Base-by-base conservation (phyloP, 805 yeast genomes). In the Sugiyamaella americana region DNA sequence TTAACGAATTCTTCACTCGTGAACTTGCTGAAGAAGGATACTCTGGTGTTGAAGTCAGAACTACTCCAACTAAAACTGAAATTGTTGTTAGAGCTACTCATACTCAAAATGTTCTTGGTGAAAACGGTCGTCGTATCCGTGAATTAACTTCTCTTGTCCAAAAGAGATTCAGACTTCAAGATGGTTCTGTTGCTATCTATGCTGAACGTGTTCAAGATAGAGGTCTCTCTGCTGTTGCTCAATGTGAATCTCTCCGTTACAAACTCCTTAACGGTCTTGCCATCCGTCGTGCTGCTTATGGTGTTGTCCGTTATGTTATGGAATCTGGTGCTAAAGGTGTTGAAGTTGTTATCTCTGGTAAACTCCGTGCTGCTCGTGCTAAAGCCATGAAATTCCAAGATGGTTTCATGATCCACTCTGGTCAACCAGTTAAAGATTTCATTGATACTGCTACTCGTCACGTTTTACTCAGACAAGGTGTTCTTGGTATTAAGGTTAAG, bases 311-410 rank as follows among this genome's bases (percentile, higher is more conserved):
- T 82, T 87, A 81, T 84, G 96, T 94, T 69, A 93, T 93, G 96
- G 97, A 89, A 76, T 87, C 97, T 60, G 98, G 98, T 77, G 98
- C 98, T 72, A 93, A 93, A 87, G 98, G 98, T 89, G 96, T 94
- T 70, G 98, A 93, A 82, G 98, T 93, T 74, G 98, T 93, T 66
- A 86, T 93, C 70, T 88, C 97, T 64, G 98, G 98, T 84, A 93
- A 93, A 80, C 84, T 94, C 74, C 87, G 97, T 80, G 98, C 96
- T 76, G 98, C 98, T 68, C 88, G 98, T 82, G 98, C 98, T 68
- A 93, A 93, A 86, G 83, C 97, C 69, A 95, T 93, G 95, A 93
- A 93, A 79, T 93, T 91, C 84, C 84, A 93, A 72, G 98, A 91
- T 73, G 98, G 98, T 82, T 93, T 93, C 96, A 87, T 93, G 93